These are phyloP conservation scores for Nemania sp. DNA, from an alignment of 2,329 filamentous ascomycete genomes.

Conservation along the genomic window DNA sequence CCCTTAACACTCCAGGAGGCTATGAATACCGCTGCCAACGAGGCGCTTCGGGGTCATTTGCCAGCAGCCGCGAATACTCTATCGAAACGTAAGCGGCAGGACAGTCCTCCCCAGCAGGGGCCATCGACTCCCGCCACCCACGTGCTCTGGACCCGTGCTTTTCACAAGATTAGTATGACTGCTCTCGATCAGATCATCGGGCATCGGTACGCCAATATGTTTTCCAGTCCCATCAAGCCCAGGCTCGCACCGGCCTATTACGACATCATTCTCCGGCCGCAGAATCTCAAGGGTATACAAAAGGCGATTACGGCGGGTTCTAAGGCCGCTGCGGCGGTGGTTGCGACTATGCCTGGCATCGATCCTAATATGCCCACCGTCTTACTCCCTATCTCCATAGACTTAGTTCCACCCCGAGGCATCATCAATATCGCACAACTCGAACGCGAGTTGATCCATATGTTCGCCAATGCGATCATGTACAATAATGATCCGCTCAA, in stretches of 20 bases:
- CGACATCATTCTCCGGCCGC: conserved; percentile 72
- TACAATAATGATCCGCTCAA: conserved; percentile 85
- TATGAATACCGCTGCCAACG: conserved; percentile 59
- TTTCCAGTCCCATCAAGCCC: conserved; percentile 74
- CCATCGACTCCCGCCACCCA: conserved; percentile 62
- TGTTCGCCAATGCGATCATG: conserved; percentile 99
- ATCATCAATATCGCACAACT: conserved; percentile 94
- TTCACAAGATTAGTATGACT: conserved; percentile 72
- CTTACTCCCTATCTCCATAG: conserved; percentile 70
- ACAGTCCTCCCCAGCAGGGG: conserved; percentile 51
- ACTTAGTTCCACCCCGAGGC: conserved; percentile 80
- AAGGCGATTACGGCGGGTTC: conserved; percentile 54
- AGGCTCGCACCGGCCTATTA: conserved; percentile 76
- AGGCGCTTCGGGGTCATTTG: conserved; percentile 49
- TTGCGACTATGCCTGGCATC: conserved; percentile 62
- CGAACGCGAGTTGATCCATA: conserved; percentile 90
- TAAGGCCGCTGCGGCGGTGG: conserved; percentile 51
- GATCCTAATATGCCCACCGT: conserved; percentile 60
- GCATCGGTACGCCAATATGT: conserved; percentile 79
- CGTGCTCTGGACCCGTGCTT: conserved; percentile 75
- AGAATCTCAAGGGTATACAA: conserved; percentile 78
- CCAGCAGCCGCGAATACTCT: conserved; percentile 43
- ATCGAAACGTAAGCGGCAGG: conserved; percentile 61
- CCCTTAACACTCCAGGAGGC: conserved; percentile 58
- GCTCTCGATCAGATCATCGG: conserved; percentile 76